A percentile compares a stretch with the other conserved stretches of the same genome.
These are phyloP conservation scores for Mycena floridula DNA, from an alignment of 768 basidiomycete species.

Conservation along the genomic window DNA sequence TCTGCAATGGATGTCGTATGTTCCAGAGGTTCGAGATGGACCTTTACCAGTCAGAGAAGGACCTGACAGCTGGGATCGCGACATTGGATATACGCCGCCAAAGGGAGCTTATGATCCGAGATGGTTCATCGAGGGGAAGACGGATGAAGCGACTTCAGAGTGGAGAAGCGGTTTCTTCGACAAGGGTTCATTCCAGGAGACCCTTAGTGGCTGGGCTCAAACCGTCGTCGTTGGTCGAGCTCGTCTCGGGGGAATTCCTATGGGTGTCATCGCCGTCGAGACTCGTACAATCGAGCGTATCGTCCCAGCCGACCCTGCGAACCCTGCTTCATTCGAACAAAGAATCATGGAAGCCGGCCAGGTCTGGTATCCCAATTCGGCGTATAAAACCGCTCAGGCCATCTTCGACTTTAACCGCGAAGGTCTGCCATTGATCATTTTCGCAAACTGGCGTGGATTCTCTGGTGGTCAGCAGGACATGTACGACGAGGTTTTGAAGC, in stretches of 20 bases:
- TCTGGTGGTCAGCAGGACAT: slow-evolving; percentile 99
- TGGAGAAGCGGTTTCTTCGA: slow-evolving; percentile 95
- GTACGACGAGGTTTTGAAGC: slow-evolving; percentile 96
- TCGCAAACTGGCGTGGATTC: slow-evolving; percentile 99
- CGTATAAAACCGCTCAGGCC: slow-evolving; percentile 98
- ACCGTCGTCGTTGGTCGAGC: slow-evolving; percentile 97
- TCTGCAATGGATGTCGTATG: slow-evolving; percentile 90
- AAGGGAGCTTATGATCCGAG: slow-evolving; percentile 96
- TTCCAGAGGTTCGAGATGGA: slow-evolving; percentile 78
- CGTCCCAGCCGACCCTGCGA: slow-evolving; percentile 96
- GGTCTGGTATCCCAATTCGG: slow-evolving; percentile 99
- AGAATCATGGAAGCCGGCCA: slow-evolving; percentile 99
- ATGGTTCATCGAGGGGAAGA: slow-evolving; percentile 96
- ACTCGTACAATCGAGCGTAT: slow-evolving; percentile 95
- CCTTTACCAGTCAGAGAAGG: slow-evolving; percentile 73
- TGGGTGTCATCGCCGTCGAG: slow-evolving; percentile 97
- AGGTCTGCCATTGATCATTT: slow-evolving; percentile 93
- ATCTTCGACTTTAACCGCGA: slow-evolving; percentile 99
- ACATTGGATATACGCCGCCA: slow-evolving; percentile 83
- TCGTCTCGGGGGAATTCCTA: slow-evolving; percentile 92
- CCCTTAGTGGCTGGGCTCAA: slow-evolving; percentile 97
- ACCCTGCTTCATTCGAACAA: slow-evolving; percentile 93
- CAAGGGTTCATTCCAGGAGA: slow-evolving; percentile 97
- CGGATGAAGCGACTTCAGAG: slow-evolving; percentile 69
- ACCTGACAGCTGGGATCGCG: slow-evolving; percentile 85